Evolutionary conservation across 2,329 filamentous ascomycete genomes (phyloP).

Genomic region (Podosphaera xanthii): DNA sequence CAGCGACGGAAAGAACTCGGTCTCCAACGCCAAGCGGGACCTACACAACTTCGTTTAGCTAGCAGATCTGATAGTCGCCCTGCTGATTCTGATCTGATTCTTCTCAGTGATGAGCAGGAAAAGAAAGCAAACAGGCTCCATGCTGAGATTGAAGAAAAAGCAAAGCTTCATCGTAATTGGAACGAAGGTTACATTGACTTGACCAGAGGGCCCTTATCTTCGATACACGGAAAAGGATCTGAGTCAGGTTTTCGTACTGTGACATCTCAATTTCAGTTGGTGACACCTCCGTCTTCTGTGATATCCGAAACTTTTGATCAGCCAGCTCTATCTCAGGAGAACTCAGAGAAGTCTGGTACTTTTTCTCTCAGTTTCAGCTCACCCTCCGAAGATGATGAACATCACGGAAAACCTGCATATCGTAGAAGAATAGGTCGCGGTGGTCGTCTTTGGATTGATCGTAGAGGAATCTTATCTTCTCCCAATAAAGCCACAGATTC

Average conservation of each 20-base stretch:
- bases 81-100: conserved; percentile 56
- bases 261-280: conserved; percentile 41
- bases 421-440: conserved; percentile 66
- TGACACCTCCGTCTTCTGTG: conserved; percentile 34
- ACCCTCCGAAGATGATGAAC: conserved; percentile 14
- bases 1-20: conserved; percentile 44
- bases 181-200: conserved; percentile 76
- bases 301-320: conserved; percentile 17
- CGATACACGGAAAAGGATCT: conserved; percentile 40
- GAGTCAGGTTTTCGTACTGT: conserved; percentile 46
- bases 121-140: conserved; percentile 67
- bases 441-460: conserved; percentile 72
- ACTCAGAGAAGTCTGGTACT: conserved; percentile 7
- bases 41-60: conserved; percentile 42
- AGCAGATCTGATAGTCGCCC: conserved; percentile 45
- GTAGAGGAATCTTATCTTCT: conserved; percentile 39
- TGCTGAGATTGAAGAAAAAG: conserved; percentile 64
- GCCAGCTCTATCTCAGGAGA: conserved; percentile 11
- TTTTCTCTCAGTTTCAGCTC: conserved; percentile 10
- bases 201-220: conserved; percentile 66
- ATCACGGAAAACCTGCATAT: conserved; percentile 34
- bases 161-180: conserved; percentile 76
- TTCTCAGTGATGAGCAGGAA: conserved; percentile 51
- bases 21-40: conserved; percentile 29
- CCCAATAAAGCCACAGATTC: conserved; percentile 23